Percentiles rank a stretch among this genome's conserved stretches.
Evolutionary conservation across 768 basidiomycete genomes (phyloP).

Genomic region (Russula abietina): DNA sequence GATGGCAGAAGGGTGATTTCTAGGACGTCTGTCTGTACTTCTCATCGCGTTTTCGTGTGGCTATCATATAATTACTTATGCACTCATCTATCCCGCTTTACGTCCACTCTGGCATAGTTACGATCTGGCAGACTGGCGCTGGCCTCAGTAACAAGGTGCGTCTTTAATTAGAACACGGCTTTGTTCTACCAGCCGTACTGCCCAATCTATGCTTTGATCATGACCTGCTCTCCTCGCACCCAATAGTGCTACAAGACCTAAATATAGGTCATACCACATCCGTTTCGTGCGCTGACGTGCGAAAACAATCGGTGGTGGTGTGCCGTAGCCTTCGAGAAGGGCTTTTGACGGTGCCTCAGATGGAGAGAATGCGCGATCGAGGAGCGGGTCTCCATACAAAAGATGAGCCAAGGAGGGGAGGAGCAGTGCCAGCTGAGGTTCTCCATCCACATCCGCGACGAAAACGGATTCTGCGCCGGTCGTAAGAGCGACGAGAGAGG

Average conservation of each 20-base stretch:
- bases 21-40: background rate
- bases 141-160: slow-evolving; percentile 44
- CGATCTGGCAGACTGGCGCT: background rate
- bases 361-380: slow-evolving; percentile 58
- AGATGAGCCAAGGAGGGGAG: slow-evolving; percentile 40
- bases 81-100: background rate
- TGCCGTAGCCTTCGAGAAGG: slow-evolving; percentile 56
- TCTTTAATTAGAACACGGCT: slow-evolving; percentile 40
- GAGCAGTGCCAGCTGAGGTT: slow-evolving; percentile 39
- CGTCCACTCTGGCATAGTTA: background rate
- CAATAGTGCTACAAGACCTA: slow-evolving; percentile 49
- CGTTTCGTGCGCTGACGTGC: slow-evolving; percentile 68
- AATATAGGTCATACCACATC: slow-evolving; percentile 67
- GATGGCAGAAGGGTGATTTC: slow-evolving; percentile 19
- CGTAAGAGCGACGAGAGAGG: slow-evolving; percentile 60
- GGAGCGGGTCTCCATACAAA: slow-evolving; percentile 71
- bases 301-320: slow-evolving; percentile 47
- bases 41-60: background rate
- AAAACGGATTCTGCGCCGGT: slow-evolving; percentile 54
- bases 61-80: background rate
- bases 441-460: slow-evolving; percentile 32
- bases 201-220: slow-evolving; percentile 36
- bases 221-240: slow-evolving; percentile 32
- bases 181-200: slow-evolving; percentile 31
- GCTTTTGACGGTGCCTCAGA: slow-evolving; percentile 31